Evolutionary conservation across 495 filamentous ascomycete species (phyloP).

Genomic region (Trichoderma virens): DNA sequence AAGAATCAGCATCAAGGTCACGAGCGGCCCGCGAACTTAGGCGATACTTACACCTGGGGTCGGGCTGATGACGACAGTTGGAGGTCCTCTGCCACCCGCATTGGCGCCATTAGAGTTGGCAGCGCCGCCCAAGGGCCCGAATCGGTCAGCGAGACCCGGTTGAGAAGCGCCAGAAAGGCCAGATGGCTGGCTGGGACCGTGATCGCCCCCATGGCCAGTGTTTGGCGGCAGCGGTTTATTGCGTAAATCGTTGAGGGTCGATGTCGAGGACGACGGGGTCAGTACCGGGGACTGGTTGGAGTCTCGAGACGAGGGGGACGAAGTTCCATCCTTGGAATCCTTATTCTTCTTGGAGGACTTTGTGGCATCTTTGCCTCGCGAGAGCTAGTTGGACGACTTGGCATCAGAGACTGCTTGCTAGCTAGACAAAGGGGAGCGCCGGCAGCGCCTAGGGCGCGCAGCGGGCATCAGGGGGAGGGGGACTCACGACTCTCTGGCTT

Average conservation of each 20-base stretch:
- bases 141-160: conserved; percentile 36
- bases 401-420: neutral
- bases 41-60: conserved; percentile 73
- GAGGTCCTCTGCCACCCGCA: conserved; percentile 65
- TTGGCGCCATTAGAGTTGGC: conserved; percentile 51
- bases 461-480: conserved; percentile 18
- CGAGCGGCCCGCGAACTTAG: conserved; percentile 9
- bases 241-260: conserved; percentile 74
- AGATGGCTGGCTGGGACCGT: conserved; percentile 32
- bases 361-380: conserved; percentile 84
- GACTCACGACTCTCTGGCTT: conserved; percentile 92
- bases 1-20: conserved; percentile 12
- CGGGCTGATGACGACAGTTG: conserved; percentile 92
- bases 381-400: conserved; percentile 61
- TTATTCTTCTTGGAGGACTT: conserved; percentile 95
- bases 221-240: conserved; percentile 69
- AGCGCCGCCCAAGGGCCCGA: conserved; percentile 28
- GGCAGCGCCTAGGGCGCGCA: neutral
- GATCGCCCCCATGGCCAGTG: conserved; percentile 45
- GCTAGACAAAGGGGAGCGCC: neutral
- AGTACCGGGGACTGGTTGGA: conserved; percentile 49
- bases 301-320: conserved; percentile 62
- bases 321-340: conserved; percentile 65
- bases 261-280: conserved; percentile 79
- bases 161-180: conserved; percentile 18